Evolutionary conservation across 106 monocot genomes (phyloP).

Genomic region (Allium cepa): DNA sequence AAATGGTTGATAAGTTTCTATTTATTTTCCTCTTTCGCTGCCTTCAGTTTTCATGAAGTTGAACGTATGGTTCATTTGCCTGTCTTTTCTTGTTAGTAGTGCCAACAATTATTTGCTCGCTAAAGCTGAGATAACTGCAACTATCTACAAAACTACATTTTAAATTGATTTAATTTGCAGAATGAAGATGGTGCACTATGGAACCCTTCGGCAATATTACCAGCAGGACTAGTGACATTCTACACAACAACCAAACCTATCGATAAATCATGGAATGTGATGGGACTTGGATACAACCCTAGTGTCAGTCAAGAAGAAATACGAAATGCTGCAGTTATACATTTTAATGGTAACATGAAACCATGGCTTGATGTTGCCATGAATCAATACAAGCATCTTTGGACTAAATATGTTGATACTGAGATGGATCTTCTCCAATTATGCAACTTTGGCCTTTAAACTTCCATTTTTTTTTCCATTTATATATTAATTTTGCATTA

Average conservation of each 20-base stretch:
- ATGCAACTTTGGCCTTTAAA: conserved; percentile 90
- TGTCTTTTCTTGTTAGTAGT: no score
- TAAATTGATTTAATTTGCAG: conserved; percentile 15
- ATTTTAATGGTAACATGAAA: conserved; percentile 94
- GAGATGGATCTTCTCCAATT: conserved; percentile 88
- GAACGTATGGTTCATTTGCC: no score
- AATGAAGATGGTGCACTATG: conserved; percentile 66
- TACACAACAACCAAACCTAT: conserved; percentile 72
- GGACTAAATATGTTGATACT: conserved; percentile 89
- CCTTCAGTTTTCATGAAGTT: no score
- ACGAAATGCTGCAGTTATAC: conserved; percentile 62
- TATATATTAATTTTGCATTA: no score
- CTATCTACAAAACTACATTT: no score
- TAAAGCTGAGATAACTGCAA: no score
- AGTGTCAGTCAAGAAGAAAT: conserved; percentile 72
- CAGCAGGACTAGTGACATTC: conserved; percentile 74
- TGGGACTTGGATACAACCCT: conserved; percentile 92
- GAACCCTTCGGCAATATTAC: conserved; percentile 34
- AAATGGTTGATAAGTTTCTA: no score
- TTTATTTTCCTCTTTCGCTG: no score
- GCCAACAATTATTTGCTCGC: no score
- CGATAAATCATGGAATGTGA: conserved; percentile 92
- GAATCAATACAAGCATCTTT: conserved; percentile 90
- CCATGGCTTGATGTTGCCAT: conserved; percentile 95
- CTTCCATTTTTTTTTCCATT: no score